Percentiles rank a stretch among this genome's conserved stretches.
phyloP scores from a whole-genome alignment of 1,284 basidiomycete species.

The Puccinia coronata region DNA sequence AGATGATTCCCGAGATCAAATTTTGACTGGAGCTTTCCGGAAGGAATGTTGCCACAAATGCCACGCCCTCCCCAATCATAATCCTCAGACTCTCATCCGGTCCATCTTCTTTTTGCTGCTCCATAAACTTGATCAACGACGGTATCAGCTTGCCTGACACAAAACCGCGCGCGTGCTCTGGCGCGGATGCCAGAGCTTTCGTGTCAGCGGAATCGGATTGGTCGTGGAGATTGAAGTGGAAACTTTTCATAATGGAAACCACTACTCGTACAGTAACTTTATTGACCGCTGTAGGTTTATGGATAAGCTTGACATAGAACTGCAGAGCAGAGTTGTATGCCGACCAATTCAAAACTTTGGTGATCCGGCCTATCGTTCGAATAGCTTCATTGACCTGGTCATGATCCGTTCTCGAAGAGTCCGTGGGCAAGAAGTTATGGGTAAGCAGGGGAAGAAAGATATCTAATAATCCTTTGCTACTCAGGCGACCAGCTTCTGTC shows the following conservation, averaged over 20 bases:
- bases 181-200: conserved; percentile 63
- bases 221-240: conserved; percentile 70
- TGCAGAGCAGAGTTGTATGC: conserved; percentile 79
- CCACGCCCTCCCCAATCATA: conserved; percentile 83
- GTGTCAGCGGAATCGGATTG: conserved; percentile 52
- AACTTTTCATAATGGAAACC: conserved; percentile 83
- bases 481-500: conserved; percentile 70
- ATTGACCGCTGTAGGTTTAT: conserved; percentile 65
- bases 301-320: conserved; percentile 76
- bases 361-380: conserved; percentile 71
- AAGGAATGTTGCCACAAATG: conserved; percentile 78
- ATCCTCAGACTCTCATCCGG: conserved; percentile 79
- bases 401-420: conserved; percentile 74
- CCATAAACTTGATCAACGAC: conserved; percentile 56
- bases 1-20: conserved; percentile 78
- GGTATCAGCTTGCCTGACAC: conserved; percentile 64
- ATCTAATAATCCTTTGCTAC: conserved; percentile 74
- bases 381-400: conserved; percentile 91
- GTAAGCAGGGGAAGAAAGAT: conserved; percentile 84
- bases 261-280: conserved; percentile 82
- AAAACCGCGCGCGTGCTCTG: conserved; percentile 76
- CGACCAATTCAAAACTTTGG: conserved; percentile 76
- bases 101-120: conserved; percentile 70
- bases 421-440: conserved; percentile 71
- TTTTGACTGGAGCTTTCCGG: conserved; percentile 70